Percentiles rank a stretch among this genome's conserved stretches.
Evolutionary conservation across 306 rosid genomes (phyloP).

Genomic region (Citrullus colocynthis): DNA sequence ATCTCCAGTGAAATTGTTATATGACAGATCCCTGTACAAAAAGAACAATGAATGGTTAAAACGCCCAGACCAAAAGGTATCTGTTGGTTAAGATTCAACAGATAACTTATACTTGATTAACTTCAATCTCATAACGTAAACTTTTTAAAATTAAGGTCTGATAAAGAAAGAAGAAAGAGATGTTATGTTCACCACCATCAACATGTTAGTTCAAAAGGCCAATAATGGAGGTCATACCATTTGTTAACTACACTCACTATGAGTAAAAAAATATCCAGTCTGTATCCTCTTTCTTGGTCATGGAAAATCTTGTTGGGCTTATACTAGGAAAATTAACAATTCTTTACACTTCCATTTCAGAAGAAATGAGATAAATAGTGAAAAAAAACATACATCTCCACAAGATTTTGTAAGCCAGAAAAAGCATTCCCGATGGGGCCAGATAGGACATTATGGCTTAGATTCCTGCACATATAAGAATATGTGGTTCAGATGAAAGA

Average conservation of each 20-base stretch:
- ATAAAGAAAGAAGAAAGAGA: neutral
- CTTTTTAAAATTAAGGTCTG: neutral
- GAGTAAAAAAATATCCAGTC: neutral
- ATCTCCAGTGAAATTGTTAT: conserved; percentile 71
- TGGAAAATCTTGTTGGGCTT: neutral
- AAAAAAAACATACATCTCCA: conserved; percentile 57
- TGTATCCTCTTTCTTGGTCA: neutral
- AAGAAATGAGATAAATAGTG: neutral
- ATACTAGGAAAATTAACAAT: neutral
- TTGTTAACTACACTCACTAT: neutral
- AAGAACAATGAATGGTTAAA: neutral
- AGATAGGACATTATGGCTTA: conserved; percentile 67
- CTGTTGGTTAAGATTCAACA: neutral
- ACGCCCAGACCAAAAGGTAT: neutral
- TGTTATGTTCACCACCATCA: neutral
- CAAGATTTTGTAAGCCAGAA: conserved; percentile 51
- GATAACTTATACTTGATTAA: neutral
- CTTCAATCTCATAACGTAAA: neutral
- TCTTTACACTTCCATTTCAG: neutral
- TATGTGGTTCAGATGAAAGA: conserved; percentile 3
- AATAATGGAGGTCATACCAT: neutral
- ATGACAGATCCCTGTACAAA: conserved; percentile 65
- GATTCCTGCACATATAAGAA: conserved; percentile 50
- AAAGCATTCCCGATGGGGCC: conserved; percentile 81
- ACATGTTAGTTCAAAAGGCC: neutral